These are phyloP conservation scores for Cladosporium sp. DNA, from an alignment of 2,329 filamentous ascomycete genomes.

Conservation along the genomic window DNA sequence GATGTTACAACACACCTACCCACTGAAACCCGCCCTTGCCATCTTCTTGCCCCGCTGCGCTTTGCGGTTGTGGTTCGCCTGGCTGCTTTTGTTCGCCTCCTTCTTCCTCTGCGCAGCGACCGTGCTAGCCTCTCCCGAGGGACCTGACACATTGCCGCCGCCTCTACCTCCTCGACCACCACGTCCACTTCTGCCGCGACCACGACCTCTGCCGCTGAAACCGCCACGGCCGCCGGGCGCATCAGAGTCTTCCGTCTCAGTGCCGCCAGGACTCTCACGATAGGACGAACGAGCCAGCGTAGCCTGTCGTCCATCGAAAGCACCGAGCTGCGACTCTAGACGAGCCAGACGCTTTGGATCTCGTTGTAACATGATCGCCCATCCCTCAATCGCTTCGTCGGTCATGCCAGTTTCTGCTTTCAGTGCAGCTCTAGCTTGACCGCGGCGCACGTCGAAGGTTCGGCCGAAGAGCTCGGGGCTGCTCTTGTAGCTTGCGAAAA, in stretches of 20 bases:
- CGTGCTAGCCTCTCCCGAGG: conserved; percentile 65
- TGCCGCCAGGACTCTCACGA: conserved; percentile 48
- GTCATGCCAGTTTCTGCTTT: conserved; percentile 80
- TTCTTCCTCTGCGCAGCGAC: conserved; percentile 69
- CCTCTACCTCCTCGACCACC: conserved; percentile 36
- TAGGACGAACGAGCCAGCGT: conserved; percentile 65
- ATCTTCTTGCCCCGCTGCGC: conserved; percentile 63
- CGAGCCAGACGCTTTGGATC: conserved; percentile 64
- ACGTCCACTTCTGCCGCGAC: conserved; percentile 48
- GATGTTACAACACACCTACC: too few species aligned
- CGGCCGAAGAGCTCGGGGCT: conserved; percentile 65
- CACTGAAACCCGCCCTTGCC: conserved; percentile 50
- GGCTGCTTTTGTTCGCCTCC: conserved; percentile 74
- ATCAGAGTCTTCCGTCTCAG: conserved; percentile 56
- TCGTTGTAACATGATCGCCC: conserved; percentile 78
- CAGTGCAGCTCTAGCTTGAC: conserved; percentile 58
- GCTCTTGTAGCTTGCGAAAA: conserved; percentile 69
- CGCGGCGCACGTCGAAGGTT: conserved; percentile 65
- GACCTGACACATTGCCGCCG: conserved; percentile 58
- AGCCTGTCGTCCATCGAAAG: conserved; percentile 63
- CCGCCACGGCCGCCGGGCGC: conserved; percentile 39
- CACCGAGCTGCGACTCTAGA: conserved; percentile 66
- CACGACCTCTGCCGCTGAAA: conserved; percentile 45
- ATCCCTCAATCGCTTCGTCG: conserved; percentile 90
- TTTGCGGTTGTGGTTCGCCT: conserved; percentile 81